Percentiles rank a stretch among this genome's conserved stretches.
phyloP scores from a whole-genome alignment of 768 basidiomycete species.

The Russula lepida region DNA sequence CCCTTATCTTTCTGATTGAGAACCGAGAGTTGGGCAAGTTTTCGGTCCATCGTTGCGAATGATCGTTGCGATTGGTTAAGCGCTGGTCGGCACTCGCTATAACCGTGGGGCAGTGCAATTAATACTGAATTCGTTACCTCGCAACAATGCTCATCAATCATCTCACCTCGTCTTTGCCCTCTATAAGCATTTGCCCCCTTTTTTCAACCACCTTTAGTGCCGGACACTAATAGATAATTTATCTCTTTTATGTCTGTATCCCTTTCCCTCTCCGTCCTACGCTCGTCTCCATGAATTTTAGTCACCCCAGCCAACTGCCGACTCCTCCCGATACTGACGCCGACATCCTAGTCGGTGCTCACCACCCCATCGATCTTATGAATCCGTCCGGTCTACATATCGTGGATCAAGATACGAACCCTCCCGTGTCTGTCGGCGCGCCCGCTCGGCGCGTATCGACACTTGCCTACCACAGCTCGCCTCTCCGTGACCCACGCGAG shows the following conservation, averaged over 20 bases:
- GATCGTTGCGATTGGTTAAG: neutral
- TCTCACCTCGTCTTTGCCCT: neutral
- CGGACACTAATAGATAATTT: neutral
- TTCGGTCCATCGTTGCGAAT: constrained; percentile 47
- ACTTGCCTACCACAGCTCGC: constrained; percentile 46
- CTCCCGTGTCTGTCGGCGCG: neutral
- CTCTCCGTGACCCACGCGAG: constrained; percentile 36
- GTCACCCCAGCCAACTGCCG: constrained; percentile 27
- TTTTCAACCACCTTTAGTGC: neutral
- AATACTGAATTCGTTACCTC: neutral
- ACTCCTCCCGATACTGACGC: constrained; percentile 35
- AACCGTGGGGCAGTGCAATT: neutral
- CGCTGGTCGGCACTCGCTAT: neutral
- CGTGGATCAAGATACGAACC: neutral
- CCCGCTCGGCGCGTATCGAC: constrained; percentile 41
- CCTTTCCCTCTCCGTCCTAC: constrained; percentile 25
- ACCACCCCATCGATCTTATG: neutral
- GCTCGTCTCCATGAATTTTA: constrained; percentile 35
- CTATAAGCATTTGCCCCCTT: neutral
- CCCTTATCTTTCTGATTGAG: constrained; percentile 83
- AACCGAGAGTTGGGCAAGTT: constrained; percentile 50
- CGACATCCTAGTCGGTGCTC: constrained; percentile 15
- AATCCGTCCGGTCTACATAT: neutral
- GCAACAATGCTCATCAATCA: constrained; percentile 2
- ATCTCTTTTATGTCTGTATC: neutral